A percentile compares a stretch with the other conserved stretches of the same genome.
phyloP scores from a whole-genome alignment of 176 grass and related monocot genomes.

The Metroxylon sagu region DNA sequence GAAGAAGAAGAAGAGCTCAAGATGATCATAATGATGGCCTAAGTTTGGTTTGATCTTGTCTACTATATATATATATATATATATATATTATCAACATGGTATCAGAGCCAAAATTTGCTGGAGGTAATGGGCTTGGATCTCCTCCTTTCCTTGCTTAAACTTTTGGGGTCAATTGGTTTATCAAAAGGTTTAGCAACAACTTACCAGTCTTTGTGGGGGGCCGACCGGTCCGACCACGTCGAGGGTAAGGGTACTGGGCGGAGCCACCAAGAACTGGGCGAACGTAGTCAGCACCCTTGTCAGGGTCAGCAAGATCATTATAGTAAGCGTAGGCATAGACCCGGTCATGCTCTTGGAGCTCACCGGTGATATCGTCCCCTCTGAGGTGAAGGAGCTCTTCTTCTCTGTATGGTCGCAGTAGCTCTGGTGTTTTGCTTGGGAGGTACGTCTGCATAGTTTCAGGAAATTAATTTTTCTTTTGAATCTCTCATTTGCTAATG shows the following conservation, averaged over 20 bases:
- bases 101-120: too few relatives aligned
- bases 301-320: constrained; percentile 70
- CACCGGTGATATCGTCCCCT: constrained; percentile 34
- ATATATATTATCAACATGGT: too few relatives aligned
- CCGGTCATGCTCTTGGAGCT: constrained; percentile 55
- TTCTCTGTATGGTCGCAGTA: constrained; percentile 38
- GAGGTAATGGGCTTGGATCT: too few relatives aligned
- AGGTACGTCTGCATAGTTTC: constrained; percentile 50
- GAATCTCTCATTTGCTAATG: too few relatives aligned
- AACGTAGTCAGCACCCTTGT: constrained; percentile 21
- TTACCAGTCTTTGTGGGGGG: constrained; percentile 21
- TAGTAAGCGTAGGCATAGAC: constrained; percentile 66
- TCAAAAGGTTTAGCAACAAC: too few relatives aligned
- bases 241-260: constrained; percentile 63
- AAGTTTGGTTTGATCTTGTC: too few relatives aligned
- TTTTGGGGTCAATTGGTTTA: too few relatives aligned
- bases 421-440: constrained; percentile 54
- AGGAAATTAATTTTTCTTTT: background rate
- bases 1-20: too few relatives aligned
- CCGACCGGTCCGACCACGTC: constrained; percentile 66
- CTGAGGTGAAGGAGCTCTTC: constrained; percentile 56
- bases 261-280: constrained; percentile 60
- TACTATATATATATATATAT: too few relatives aligned
- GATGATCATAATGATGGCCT: too few relatives aligned
- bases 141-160: too few relatives aligned